Base-by-base conservation (phyloP, 805 yeast genomes). In the Jamesozyma jinghongensis region DNA sequence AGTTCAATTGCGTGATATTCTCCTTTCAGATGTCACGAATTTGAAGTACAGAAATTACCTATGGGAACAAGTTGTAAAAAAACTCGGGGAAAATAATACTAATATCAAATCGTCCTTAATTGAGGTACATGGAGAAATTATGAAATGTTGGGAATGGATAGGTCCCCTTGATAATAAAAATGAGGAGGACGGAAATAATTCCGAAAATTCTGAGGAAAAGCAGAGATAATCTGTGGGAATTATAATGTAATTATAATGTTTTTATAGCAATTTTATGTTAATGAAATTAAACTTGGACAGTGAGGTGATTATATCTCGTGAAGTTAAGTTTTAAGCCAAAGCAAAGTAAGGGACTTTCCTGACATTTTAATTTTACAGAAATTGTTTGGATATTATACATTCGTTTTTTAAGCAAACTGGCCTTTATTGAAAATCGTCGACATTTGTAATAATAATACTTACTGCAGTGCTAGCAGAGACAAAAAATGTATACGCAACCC, bases 141-240 rank as follows among this genome's bases (percentile, higher is more conserved):
- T 83, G 71, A 77, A 78, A 54, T 85, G 85, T 28, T 84, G 94
- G 85, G 86, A 85, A 55, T 87, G 95, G 95, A 70, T 79, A 29
- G 76, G 79, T 8, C 61, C 61, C 2, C 12, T 49, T 10, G 46
- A 47, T 14, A 39, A 37, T 28, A 28, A 8, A 5, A 8, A 8
- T 7, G 16, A 28, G 5, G 31, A 28, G 7, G 16, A 28, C 7
- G 31, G 7, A 28, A 6, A 12, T 28, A 8, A 19, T 16, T 5
- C 12, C 4, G 17, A 35, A 14, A 32, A 18, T 6, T 8, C 6
- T n/a, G 17, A 18, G 3, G 13, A 29, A 19, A 30, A 6, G 16
- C 13, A 31, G 8, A 5, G 6, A 19, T 32, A 32, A 8, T 5
- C 11, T 32, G n/a, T n/a, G n/a, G n/a, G n/a, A n/a, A n/a, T 25